phyloP scores from a whole-genome alignment of 2,329 filamentous ascomycete species.

The Alternaria brassicicola region DNA sequence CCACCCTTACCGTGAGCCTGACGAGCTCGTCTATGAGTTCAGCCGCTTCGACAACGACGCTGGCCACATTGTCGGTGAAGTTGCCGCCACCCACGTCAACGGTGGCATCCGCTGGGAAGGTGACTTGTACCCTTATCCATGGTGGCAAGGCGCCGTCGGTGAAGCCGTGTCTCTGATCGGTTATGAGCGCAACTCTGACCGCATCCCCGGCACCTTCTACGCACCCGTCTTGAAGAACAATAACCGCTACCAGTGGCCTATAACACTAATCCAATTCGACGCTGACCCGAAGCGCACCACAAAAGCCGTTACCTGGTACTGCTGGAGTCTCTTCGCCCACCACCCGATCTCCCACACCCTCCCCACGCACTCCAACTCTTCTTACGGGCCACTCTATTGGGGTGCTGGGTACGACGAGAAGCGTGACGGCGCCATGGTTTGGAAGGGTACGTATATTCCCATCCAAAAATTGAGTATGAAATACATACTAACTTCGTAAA shows the following conservation, averaged over 20 bases:
- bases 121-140: slow-evolving; percentile 33
- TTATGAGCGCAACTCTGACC: slow-evolving; percentile 68
- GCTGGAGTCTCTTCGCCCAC: slow-evolving; percentile 51
- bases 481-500: too few relatives aligned
- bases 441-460: too few relatives aligned
- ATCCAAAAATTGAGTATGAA: too few relatives aligned
- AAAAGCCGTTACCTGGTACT: slow-evolving; percentile 42
- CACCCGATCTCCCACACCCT: slow-evolving; percentile 54
- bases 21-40: slow-evolving; percentile 52
- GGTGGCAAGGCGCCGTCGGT: slow-evolving; percentile 63
- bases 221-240: slow-evolving; percentile 45
- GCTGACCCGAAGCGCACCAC: slow-evolving; percentile 46
- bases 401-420: slow-evolving; percentile 50
- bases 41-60: slow-evolving; percentile 52
- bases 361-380: slow-evolving; percentile 46
- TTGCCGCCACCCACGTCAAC: slow-evolving; percentile 43
- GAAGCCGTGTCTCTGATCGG: slow-evolving; percentile 71
- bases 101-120: slow-evolving; percentile 38
- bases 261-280: slow-evolving; percentile 50
- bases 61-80: slow-evolving; percentile 44
- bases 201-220: slow-evolving; percentile 57
- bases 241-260: slow-evolving; percentile 46
- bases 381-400: slow-evolving; percentile 54
- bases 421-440: slow-evolving; percentile 43
- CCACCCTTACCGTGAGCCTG: slow-evolving; percentile 53